phyloP scores from a whole-genome alignment of 257 asterid species.

The Mitragyna speciosa region DNA sequence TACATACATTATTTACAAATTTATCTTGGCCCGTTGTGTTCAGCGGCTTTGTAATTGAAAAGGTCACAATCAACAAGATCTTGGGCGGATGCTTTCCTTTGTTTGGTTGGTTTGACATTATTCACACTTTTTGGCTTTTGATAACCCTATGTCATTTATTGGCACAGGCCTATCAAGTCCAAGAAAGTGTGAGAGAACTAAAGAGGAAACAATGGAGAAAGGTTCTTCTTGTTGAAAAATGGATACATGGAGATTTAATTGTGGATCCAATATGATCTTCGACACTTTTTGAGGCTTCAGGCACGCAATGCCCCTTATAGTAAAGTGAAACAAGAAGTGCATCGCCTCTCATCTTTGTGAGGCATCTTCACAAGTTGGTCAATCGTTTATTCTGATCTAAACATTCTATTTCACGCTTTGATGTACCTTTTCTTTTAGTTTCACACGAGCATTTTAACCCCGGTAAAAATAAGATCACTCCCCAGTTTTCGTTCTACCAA shows the following conservation, averaged over 20 bases:
- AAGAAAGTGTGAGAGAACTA: slow-evolving; percentile 2
- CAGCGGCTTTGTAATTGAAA: slow-evolving; percentile 17
- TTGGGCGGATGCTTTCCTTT: slow-evolving; percentile 50
- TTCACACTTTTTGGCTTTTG: slow-evolving; percentile 42
- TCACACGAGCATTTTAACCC: slow-evolving; percentile 8
- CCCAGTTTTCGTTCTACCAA: background rate
- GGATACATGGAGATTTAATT: slow-evolving; percentile 36
- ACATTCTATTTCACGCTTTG: slow-evolving; percentile 16
- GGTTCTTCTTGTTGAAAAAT: slow-evolving; percentile 23
- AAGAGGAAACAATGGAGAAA: slow-evolving; percentile 32
- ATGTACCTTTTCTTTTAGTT: background rate
- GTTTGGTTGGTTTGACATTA: slow-evolving; percentile 56
- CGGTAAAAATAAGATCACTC: background rate
- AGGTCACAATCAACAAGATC: slow-evolving; percentile 70
- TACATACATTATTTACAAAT: slow-evolving; percentile 1
- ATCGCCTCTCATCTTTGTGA: slow-evolving; percentile 16
- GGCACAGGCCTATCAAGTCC: slow-evolving; percentile 7
- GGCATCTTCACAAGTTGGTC: slow-evolving; percentile 17
- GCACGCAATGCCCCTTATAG: slow-evolving; percentile 56
- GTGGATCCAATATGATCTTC: slow-evolving; percentile 47
- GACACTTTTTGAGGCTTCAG: slow-evolving; percentile 35
- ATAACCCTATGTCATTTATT: slow-evolving; percentile 38
- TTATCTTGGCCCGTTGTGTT: slow-evolving; percentile 21
- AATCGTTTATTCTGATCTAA: background rate
- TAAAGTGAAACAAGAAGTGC: slow-evolving; percentile 37